These are phyloP conservation scores for Fusarium virguliforme DNA, from an alignment of 2,329 filamentous ascomycete species.

Conservation along the genomic window DNA sequence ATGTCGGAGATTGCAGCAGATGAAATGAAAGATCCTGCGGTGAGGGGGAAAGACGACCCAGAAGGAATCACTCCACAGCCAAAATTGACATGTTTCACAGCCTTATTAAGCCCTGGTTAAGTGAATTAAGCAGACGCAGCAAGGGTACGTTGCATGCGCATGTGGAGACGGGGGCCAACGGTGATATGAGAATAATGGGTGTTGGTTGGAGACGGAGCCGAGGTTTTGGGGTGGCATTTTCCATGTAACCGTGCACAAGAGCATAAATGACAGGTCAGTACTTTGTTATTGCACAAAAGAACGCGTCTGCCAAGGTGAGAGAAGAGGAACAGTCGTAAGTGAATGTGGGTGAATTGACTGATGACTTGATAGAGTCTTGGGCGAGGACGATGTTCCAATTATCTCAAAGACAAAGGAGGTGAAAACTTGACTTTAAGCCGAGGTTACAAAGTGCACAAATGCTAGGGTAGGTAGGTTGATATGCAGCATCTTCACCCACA, in stretches of 20 bases:
- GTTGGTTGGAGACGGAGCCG: slow-evolving; percentile 2
- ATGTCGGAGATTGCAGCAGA: background rate
- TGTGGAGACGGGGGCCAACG: slow-evolving; percentile 4
- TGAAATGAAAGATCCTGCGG: background rate
- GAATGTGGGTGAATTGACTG: too few species aligned
- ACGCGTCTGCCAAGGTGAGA: background rate
- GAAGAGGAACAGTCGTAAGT: slow-evolving; percentile 6
- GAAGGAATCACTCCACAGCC: slow-evolving; percentile 6
- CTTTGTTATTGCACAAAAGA: slow-evolving; percentile 2
- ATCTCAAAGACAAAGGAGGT: background rate
- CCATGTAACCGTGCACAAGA: slow-evolving; percentile 6
- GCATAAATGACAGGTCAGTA: slow-evolving; percentile 7
- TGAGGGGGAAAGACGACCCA: slow-evolving; percentile 4
- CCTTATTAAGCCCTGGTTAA: slow-evolving; percentile 14
- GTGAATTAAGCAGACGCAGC: slow-evolving; percentile 8
- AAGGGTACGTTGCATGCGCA: background rate
- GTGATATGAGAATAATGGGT: slow-evolving; percentile 1
- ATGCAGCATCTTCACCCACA: background rate
- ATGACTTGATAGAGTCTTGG: too few species aligned
- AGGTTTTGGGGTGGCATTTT: background rate
- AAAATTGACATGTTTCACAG: slow-evolving; percentile 6
- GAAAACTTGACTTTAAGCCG: background rate
- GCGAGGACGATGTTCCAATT: too few species aligned
- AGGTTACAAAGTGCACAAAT: background rate
- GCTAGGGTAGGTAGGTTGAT: background rate